These are phyloP conservation scores for Sextonia rubra DNA, from an alignment of 164 flowering plant species.

Conservation along the genomic window DNA sequence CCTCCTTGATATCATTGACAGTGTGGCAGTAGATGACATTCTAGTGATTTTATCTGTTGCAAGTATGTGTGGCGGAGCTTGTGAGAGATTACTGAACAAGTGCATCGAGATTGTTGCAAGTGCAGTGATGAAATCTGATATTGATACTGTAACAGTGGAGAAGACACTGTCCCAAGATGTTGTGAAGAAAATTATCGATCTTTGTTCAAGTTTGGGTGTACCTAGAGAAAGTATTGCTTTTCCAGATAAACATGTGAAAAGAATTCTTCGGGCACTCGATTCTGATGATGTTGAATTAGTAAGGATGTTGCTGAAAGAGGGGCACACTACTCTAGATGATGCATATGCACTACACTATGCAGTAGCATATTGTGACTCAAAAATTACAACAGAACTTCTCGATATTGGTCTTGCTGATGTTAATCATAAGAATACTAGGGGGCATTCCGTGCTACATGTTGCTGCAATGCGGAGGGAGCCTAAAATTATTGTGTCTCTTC, in stretches of 20 bases:
- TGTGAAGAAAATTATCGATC: conserved; percentile 47
- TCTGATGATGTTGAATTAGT: conserved; percentile 93
- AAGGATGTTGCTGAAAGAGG: conserved; percentile 75
- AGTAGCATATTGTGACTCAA: conserved; percentile 80
- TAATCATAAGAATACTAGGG: conserved; percentile 57
- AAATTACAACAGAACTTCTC: conserved; percentile 72
- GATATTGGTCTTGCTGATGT: conserved; percentile 87
- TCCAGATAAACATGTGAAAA: conserved; percentile 77
- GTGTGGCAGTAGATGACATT: conserved; percentile 61
- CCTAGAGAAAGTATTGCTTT: conserved; percentile 33
- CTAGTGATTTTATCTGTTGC: conserved; percentile 66
- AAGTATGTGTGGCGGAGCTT: conserved; percentile 48
- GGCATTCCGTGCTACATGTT: conserved; percentile 75
- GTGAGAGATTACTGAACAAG: conserved; percentile 43
- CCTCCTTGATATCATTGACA: conserved; percentile 64
- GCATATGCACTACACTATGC: conserved; percentile 93
- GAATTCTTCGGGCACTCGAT: conserved; percentile 82
- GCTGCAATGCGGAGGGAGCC: conserved; percentile 90
- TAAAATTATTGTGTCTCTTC: conserved; percentile 74
- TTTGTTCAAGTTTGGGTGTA: conserved; percentile 39
- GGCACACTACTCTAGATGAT: conserved; percentile 65
- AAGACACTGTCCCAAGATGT: conserved; percentile 49
- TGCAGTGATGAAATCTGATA: conserved; percentile 44
- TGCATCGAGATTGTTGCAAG: conserved; percentile 40
- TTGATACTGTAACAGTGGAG: conserved; percentile 68